Evolutionary conservation across 345 rosid genomes (phyloP), one percentile per base, ranked within the genome.

Genomic region (Dovyalis caffra): DNA sequence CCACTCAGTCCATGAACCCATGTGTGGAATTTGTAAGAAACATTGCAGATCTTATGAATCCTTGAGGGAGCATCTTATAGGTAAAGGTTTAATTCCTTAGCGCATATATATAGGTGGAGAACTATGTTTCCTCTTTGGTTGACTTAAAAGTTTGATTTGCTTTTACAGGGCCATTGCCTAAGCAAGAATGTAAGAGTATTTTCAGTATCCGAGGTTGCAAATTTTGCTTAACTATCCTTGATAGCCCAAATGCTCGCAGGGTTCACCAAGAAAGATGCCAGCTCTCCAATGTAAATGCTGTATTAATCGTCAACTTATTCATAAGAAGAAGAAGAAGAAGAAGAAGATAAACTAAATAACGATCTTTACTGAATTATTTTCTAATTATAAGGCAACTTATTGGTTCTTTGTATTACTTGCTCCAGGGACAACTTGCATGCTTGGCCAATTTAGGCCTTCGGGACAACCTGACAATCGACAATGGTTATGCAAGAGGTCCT

Each of bases 31-130:
- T 65, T 95, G 99, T 64, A 83, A 74, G 81, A 95, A 92, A 82
- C 99, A 89, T 68, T 92, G 97, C 89, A 81, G 94, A 74, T 95
- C 95, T 49, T 92, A 91, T 76, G 99, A 95, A 66, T 92, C 99
- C 64, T 88, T 95, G 21, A 85, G 99, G 37, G 99, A 95, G 70
- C 99, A 95, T 82, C 91, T 92, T 69, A 92, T 86, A 28, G 98
- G 98, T 93, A 82, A 65, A 16, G n/a, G 18, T 63, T 32, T 18
- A 8, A 14, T 25, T 25, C 7, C 6, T 11, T 12, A 40, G 15
- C 45, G 45, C 12, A 3, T 40, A 40, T 9, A 11, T n/a, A n/a
- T n/a, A 40, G 15, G 10, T 15, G 15, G 45, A 40, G 45, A 14
- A 40, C 45, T 40, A 10, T 2, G 64, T 21, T 58, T 26, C 14